Percentiles rank a stretch among this genome's conserved stretches.
Evolutionary conservation across 108 stramenopile genomes (phyloP).

Genomic region (Stephanodiscus triporus): DNA sequence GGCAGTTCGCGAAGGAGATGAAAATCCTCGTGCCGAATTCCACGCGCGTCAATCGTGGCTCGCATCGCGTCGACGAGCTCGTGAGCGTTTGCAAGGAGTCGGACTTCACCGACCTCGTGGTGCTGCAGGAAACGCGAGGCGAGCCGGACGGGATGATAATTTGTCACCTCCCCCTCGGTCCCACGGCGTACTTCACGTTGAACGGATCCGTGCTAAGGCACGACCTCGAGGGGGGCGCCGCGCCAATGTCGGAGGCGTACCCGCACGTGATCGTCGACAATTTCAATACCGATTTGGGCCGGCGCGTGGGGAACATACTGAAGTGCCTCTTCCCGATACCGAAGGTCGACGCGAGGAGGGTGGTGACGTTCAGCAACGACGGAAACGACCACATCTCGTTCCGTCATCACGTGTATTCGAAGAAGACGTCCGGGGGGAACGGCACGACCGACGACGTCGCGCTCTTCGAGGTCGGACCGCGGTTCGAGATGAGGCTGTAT

Average conservation of each 20-base stretch:
- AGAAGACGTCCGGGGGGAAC: conserved; percentile 24
- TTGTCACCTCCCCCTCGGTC: conserved; percentile 97
- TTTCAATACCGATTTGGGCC: conserved; percentile 85
- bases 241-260: conserved; percentile 95
- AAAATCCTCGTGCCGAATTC: conserved; percentile 95
- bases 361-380: conserved; percentile 95
- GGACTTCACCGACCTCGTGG: conserved; percentile 97
- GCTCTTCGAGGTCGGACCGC: conserved; percentile 96
- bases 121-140: conserved; percentile 98
- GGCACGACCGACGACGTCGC: conserved; percentile 75
- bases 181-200: conserved; percentile 96
- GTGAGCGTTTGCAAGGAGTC: conserved; percentile 87
- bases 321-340: conserved; percentile 97
- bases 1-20: conserved; percentile 99
- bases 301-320: conserved; percentile 91
- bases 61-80: conserved; percentile 90
- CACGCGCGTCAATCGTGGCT: conserved; percentile 95
- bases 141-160: conserved; percentile 98
- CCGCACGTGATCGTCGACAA: conserved; percentile 93
- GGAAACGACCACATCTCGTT: conserved; percentile 93
- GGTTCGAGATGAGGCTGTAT: conserved; percentile 98
- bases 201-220: conserved; percentile 92
- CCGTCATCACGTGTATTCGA: conserved; percentile 97
- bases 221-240: conserved; percentile 94
- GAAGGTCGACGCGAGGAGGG: conserved; percentile 85